Evolutionary conservation across 2,329 filamentous ascomycete species (phyloP).

Genomic region (Stagonosporopsis vannaccii): DNA sequence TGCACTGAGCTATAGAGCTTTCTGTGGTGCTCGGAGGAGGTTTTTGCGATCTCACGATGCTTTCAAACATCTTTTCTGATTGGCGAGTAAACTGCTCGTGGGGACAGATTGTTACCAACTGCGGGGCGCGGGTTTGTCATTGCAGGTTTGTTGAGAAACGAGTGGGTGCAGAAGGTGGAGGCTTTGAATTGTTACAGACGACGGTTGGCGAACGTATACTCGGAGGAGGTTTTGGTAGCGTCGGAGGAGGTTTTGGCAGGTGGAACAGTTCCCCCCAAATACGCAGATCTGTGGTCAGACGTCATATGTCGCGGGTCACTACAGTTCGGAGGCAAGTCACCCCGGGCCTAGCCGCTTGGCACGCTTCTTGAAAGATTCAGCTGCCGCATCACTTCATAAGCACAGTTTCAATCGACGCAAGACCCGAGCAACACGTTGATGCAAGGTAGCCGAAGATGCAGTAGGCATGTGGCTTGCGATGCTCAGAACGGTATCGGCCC

Average conservation of each 20-base stretch:
- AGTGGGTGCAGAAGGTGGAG: background rate
- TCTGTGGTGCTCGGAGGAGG: conserved; percentile 14
- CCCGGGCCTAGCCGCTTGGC: background rate
- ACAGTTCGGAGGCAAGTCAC: conserved; percentile 1
- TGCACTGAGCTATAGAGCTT: conserved; percentile 9
- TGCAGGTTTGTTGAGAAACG: background rate
- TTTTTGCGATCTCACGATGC: conserved; percentile 8
- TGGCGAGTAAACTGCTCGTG: background rate
- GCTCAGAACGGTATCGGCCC: background rate
- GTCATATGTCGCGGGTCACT: background rate
- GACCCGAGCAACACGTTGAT: background rate
- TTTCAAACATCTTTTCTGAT: background rate
- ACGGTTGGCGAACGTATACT: conserved; percentile 8
- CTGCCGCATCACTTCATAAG: background rate
- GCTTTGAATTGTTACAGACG: background rate
- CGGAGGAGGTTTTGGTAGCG: conserved; percentile 19
- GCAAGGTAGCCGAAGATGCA: background rate
- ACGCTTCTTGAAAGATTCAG: background rate
- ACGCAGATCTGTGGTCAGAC: background rate
- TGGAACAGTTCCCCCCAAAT: too few species aligned
- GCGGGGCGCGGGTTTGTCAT: background rate
- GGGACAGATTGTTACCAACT: background rate
- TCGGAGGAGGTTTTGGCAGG: conserved; percentile 20
- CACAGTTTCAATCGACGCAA: background rate
- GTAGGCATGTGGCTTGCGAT: background rate